Conservation (phyloP, 129 eudicot genomes). For the Calendula officinalis region DNA sequence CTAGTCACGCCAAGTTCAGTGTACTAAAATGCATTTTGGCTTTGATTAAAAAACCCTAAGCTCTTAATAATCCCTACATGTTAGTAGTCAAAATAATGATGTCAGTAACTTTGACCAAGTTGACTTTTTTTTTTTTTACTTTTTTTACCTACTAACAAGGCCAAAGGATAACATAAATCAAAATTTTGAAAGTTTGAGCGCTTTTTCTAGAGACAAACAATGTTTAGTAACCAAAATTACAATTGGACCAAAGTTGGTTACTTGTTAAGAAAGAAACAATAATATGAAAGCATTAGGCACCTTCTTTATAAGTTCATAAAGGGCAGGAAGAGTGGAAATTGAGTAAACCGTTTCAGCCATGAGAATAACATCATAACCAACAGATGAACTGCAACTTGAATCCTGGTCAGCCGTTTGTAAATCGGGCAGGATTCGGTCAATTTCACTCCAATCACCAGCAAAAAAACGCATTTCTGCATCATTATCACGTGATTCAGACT, state of each 20-base stretch:
- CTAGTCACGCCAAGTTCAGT: too few relatives aligned
- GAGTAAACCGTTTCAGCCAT: conserved; percentile 96
- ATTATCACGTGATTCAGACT: conserved; percentile 9
- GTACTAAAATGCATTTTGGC: too few relatives aligned
- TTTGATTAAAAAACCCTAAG: too few relatives aligned
- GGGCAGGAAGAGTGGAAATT: conserved; percentile 56
- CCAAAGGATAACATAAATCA: too few relatives aligned
- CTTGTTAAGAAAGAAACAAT: neutral
- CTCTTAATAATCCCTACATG: too few relatives aligned
- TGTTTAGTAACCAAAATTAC: too few relatives aligned
- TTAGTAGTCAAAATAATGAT: too few relatives aligned
- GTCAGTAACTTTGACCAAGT: neutral
- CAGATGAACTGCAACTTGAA: neutral
- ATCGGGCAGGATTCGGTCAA: conserved; percentile 51
- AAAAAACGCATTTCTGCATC: conserved; percentile 54
- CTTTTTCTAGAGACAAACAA: too few relatives aligned
- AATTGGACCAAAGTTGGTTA: too few relatives aligned
- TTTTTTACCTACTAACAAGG: too few relatives aligned
- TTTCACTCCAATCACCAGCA: conserved; percentile 93
- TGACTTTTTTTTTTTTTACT: neutral
- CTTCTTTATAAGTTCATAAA: conserved; percentile 67
- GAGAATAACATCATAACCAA: conserved; percentile 67
- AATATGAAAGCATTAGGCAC: conserved; percentile 31
- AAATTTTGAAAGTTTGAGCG: too few relatives aligned
- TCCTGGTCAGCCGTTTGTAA: conserved; percentile 17